Conservation (phyloP, 179 eudicot species). For the Gypsophila paniculata region DNA sequence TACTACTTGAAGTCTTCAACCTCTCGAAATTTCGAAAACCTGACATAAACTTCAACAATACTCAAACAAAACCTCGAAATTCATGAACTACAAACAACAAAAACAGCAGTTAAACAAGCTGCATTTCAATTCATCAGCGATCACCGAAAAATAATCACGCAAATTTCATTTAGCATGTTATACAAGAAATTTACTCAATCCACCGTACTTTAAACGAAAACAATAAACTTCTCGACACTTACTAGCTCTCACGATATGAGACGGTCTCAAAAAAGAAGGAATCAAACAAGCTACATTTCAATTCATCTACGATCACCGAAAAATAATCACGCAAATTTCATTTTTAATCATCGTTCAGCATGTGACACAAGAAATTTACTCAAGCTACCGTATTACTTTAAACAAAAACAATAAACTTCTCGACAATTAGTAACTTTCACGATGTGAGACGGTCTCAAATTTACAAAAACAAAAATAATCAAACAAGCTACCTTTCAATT, state of each 20-base stretch:
- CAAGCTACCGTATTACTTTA: no score
- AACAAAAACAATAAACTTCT: no score
- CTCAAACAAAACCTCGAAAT: neutral
- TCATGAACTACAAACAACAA: neutral
- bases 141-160: slow-evolving; percentile 40
- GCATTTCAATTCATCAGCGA: slow-evolving; percentile 54
- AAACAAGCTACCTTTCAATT: slow-evolving; percentile 36
- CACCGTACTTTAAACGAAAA: no score
- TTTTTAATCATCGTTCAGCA: no score
- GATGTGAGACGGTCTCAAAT: no score
- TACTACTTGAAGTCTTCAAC: neutral
- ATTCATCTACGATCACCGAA: slow-evolving; percentile 48
- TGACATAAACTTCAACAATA: neutral
- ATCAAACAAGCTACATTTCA: slow-evolving; percentile 36
- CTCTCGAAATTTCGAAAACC: neutral
- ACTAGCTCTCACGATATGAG: no score
- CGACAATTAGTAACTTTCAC: no score
- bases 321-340: slow-evolving; percentile 28
- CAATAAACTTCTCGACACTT: no score
- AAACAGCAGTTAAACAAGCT: neutral
- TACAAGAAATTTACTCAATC: no score
- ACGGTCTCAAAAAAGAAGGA: no score
- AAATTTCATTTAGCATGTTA: neutral
- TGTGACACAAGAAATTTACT: no score
- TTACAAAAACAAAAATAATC: neutral